Percentiles rank a stretch among this genome's conserved stretches.
phyloP scores from a whole-genome alignment of 1,284 basidiomycete genomes.

The Stereum hirsutum region DNA sequence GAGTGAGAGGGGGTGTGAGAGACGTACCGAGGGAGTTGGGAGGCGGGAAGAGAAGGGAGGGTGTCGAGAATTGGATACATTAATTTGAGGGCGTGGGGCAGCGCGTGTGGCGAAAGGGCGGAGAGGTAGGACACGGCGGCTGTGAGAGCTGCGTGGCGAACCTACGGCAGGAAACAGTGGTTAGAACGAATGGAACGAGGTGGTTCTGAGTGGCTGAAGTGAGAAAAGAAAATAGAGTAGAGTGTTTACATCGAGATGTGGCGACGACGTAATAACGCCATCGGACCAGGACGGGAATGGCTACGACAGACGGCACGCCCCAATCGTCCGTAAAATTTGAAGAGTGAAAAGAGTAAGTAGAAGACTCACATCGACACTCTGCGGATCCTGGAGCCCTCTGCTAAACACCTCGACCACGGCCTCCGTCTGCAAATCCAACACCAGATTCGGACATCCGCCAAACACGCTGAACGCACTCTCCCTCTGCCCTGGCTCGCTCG shows the following conservation, averaged over 20 bases:
- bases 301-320: no score
- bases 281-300: no score
- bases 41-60: constrained; percentile 42
- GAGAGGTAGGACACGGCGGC: constrained; percentile 58
- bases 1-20: no score
- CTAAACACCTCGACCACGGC: constrained; percentile 54
- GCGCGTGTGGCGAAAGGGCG: constrained; percentile 43
- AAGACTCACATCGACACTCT: constrained; percentile 47
- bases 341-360: no score
- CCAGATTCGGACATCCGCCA: constrained; percentile 57
- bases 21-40: constrained; percentile 42
- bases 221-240: not conserved
- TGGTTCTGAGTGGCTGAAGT: not conserved
- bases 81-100: constrained; percentile 45
- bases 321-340: no score
- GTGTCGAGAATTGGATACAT: constrained; percentile 63
- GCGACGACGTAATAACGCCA: no score
- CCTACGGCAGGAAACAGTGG: constrained; percentile 23
- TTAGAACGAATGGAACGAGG: not conserved
- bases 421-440: constrained; percentile 64
- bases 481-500: constrained; percentile 28
- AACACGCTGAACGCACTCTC: constrained; percentile 60
- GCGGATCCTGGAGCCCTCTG: constrained; percentile 52
- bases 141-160: constrained; percentile 49
- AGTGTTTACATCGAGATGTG: not conserved